phyloP scores from a whole-genome alignment of 306 rosid species.

The Sicyos edulis region DNA sequence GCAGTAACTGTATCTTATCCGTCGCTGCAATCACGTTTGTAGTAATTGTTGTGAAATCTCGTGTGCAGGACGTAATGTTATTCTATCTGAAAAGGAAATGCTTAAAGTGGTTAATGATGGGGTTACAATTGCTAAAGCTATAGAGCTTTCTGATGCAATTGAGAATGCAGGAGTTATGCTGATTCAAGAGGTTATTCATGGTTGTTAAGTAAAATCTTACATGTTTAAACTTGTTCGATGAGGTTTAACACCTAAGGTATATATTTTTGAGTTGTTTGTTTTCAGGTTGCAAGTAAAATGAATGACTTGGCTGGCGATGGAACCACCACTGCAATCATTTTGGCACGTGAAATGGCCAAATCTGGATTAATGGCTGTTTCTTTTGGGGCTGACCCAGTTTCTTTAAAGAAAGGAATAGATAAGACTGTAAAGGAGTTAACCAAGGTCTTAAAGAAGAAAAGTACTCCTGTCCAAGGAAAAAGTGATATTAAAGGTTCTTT shows the following conservation, averaged over 20 bases:
- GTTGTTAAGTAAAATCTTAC: constrained; percentile 39
- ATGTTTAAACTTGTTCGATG: not conserved
- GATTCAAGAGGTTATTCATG: constrained; percentile 90
- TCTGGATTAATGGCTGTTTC: constrained; percentile 69
- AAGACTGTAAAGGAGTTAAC: constrained; percentile 66
- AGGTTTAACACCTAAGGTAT: constrained; percentile 14
- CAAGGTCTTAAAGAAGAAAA: constrained; percentile 64
- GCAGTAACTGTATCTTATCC: not conserved
- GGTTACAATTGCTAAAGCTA: constrained; percentile 80
- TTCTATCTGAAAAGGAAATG: constrained; percentile 65
- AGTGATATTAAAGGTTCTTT: constrained; percentile 73
- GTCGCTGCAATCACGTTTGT: not conserved
- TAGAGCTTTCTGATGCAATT: constrained; percentile 75
- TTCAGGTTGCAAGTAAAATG: constrained; percentile 90
- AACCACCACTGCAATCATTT: constrained; percentile 82
- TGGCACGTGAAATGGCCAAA: constrained; percentile 84
- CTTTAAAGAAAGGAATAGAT: constrained; percentile 87
- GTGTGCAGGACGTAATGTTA: constrained; percentile 80
- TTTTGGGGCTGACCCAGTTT: constrained; percentile 86
- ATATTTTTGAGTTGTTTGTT: constrained; percentile 25
- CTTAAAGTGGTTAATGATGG: constrained; percentile 84
- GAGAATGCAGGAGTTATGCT: constrained; percentile 95
- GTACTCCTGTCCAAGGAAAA: constrained; percentile 76
- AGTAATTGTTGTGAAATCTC: not conserved
- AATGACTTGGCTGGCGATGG: constrained; percentile 96